Conservation (phyloP, 2,329 filamentous ascomycete species). For the Botrytis sinoallii region DNA sequence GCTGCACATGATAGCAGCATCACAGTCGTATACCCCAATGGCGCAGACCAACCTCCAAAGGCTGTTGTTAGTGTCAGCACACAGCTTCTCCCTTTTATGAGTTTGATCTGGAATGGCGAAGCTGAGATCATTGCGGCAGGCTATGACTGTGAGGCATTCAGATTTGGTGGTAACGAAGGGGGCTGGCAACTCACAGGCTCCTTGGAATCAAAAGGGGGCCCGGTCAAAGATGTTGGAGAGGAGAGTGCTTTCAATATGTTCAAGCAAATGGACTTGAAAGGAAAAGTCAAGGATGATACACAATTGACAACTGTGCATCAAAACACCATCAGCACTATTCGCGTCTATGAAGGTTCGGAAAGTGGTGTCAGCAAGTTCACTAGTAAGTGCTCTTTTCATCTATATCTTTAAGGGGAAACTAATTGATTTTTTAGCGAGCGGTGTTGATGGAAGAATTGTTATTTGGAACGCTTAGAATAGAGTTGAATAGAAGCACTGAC, state of each 20-base stretch:
- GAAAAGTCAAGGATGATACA: constrained; percentile 86
- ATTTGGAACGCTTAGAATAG: constrained; percentile 64
- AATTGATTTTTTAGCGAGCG: constrained; percentile 57
- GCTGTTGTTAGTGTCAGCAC: constrained; percentile 90
- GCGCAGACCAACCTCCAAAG: constrained; percentile 81
- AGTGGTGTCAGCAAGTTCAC: constrained; percentile 74
- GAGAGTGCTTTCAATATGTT: constrained; percentile 98
- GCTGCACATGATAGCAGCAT: constrained; percentile 94
- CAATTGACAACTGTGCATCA: constrained; percentile 95
- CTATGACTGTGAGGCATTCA: constrained; percentile 86
- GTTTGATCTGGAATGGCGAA: constrained; percentile 87
- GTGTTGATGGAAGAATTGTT: constrained; percentile 78
- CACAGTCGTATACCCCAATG: constrained; percentile 92
- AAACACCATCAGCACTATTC: constrained; percentile 87
- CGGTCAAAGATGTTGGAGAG: constrained; percentile 60
- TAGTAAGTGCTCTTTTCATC: constrained; percentile 57
- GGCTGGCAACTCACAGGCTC: constrained; percentile 85
- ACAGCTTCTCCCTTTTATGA: constrained; percentile 87
- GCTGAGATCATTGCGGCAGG: constrained; percentile 93
- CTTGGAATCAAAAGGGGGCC: constrained; percentile 64
- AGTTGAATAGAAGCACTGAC: constrained; percentile 22
- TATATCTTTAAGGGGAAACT: constrained; percentile 34
- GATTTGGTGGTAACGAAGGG: constrained; percentile 71
- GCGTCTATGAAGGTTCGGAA: constrained; percentile 67
- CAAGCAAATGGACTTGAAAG: constrained; percentile 96